These are phyloP conservation scores for Aspergillus floridensis DNA, from an alignment of 2,329 filamentous ascomycete genomes.

Conservation along the genomic window DNA sequence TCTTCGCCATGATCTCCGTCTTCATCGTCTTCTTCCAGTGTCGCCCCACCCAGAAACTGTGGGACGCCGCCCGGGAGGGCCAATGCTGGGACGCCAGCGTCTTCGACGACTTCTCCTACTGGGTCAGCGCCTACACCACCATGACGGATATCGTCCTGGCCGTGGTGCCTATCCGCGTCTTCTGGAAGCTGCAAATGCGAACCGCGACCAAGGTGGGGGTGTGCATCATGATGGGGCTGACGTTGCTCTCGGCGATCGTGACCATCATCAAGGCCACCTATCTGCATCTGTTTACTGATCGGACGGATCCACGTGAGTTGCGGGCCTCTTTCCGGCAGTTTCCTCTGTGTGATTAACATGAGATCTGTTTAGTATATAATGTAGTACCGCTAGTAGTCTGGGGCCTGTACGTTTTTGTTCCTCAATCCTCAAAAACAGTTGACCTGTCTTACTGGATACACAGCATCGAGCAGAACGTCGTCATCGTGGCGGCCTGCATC, in stretches of 20 bases:
- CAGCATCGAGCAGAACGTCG: slow-evolving; percentile 29
- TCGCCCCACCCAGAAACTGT: slow-evolving; percentile 19
- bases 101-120: slow-evolving; percentile 26
- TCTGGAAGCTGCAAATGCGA: slow-evolving; percentile 29
- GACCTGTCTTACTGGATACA: neutral
- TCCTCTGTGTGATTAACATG: too few species aligned
- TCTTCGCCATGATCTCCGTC: slow-evolving; percentile 23
- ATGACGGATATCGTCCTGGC: slow-evolving; percentile 29
- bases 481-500: slow-evolving; percentile 30
- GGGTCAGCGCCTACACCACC: slow-evolving; percentile 26
- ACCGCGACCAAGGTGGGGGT: slow-evolving; percentile 22
- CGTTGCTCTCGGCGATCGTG: slow-evolving; percentile 26
- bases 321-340: neutral
- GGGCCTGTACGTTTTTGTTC: slow-evolving; percentile 16
- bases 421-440: too few species aligned
- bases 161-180: slow-evolving; percentile 22
- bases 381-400: slow-evolving; percentile 21
- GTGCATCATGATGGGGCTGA: slow-evolving; percentile 30
- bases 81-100: slow-evolving; percentile 24
- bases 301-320: slow-evolving; percentile 24
- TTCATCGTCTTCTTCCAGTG: slow-evolving; percentile 28
- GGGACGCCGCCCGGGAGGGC: slow-evolving; percentile 18
- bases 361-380: slow-evolving; percentile 9
- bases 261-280: slow-evolving; percentile 30
- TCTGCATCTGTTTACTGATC: slow-evolving; percentile 23